Percentiles rank a stretch among this genome's conserved stretches.
Conservation (phyloP, 2,329 filamentous ascomycete species). For the Microdochium trichocladiopsis region DNA sequence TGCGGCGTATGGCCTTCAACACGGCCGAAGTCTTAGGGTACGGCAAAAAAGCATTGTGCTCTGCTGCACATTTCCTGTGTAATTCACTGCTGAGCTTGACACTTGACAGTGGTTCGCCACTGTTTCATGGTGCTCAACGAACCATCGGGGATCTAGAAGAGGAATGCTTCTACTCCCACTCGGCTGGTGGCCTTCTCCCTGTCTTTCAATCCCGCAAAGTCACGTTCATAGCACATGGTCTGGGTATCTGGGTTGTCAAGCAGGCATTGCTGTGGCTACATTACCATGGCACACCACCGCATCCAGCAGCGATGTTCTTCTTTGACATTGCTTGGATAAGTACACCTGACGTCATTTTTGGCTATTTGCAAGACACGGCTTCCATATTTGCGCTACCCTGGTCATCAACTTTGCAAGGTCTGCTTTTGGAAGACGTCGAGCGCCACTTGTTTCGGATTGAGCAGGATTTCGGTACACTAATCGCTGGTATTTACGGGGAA, state of each 20-base stretch:
- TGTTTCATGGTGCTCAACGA: not conserved
- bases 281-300: not conserved
- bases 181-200: not conserved
- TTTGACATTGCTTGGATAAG: not conserved
- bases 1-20: not conserved
- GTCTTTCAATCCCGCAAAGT: slow-evolving; percentile 1
- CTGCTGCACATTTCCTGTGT: not conserved
- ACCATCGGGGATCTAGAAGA: not conserved
- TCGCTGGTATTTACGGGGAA: not conserved
- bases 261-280: not conserved
- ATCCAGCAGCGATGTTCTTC: not conserved
- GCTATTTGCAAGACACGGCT: not conserved
- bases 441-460: not conserved
- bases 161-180: not conserved
- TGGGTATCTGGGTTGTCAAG: slow-evolving; percentile 9
- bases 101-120: not conserved
- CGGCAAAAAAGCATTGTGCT: not conserved
- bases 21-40: not conserved
- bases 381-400: not conserved
- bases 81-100: not conserved
- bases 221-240: slow-evolving; percentile 8
- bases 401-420: not conserved
- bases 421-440: not conserved
- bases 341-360: not conserved
- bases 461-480: not conserved